phyloP scores from a whole-genome alignment of 106 monocot species.

The Amphibolis antarctica region DNA sequence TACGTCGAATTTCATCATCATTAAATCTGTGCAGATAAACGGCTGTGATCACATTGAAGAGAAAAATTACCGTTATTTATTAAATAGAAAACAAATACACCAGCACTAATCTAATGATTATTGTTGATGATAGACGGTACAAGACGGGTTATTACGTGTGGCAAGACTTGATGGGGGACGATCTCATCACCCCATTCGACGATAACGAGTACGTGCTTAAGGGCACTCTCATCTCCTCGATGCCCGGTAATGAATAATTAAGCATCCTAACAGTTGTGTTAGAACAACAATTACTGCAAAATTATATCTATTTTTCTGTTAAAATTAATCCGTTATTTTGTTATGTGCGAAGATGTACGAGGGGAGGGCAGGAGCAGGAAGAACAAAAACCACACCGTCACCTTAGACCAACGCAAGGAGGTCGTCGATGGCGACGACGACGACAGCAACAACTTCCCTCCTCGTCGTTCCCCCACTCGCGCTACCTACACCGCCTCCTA shows the following conservation, averaged over 20 bases:
- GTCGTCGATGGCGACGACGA: not conserved
- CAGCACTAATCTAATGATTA: not conserved
- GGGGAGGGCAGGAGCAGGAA: no score
- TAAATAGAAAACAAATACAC: no score
- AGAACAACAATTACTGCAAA: no score
- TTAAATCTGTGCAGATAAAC: no score
- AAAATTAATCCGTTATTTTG: no score
- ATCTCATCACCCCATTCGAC: constrained; percentile 53
- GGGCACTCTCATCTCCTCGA: constrained; percentile 22
- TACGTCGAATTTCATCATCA: no score
- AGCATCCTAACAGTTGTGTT: no score
- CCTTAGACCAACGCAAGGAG: not conserved
- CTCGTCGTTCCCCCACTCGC: not conserved
- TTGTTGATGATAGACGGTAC: constrained; percentile 30
- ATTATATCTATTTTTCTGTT: no score
- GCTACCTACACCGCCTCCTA: not conserved
- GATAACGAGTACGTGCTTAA: constrained; percentile 68
- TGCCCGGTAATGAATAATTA: no score
- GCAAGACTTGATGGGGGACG: constrained; percentile 61
- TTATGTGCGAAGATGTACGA: no score
- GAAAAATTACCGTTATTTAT: no score
- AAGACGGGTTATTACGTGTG: constrained; percentile 49
- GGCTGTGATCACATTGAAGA: no score
- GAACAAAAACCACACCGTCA: not conserved
- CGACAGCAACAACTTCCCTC: not conserved